Percentiles rank a stretch among this genome's conserved stretches.
Evolutionary conservation across 2,329 filamentous ascomycete genomes (phyloP).

Genomic region (Microsporum canis): DNA sequence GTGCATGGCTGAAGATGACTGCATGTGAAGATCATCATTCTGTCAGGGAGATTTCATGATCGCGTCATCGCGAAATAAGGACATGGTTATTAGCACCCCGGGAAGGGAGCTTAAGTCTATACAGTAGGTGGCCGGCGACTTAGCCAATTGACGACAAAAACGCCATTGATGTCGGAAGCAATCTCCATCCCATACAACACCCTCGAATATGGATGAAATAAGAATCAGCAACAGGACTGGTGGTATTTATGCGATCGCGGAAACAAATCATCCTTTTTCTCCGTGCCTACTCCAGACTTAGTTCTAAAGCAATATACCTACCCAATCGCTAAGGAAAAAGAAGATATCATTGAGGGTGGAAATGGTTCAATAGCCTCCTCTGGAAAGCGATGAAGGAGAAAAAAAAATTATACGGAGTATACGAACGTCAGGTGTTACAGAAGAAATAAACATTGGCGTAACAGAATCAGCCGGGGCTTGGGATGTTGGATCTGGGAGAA

Average conservation of each 20-base stretch:
- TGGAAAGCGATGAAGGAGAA: not conserved
- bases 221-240: not conserved
- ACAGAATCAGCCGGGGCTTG: not conserved
- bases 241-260: not conserved
- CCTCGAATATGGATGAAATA: not conserved
- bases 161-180: not conserved
- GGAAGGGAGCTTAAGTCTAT: not conserved
- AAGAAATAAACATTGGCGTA: slow-evolving; percentile 4
- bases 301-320: not conserved
- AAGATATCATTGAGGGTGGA: not conserved
- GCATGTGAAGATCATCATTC: slow-evolving; percentile 2
- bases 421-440: slow-evolving; percentile 2
- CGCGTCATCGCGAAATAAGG: not conserved
- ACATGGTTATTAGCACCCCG: not conserved
- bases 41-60: not conserved
- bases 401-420: not conserved
- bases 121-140: not conserved
- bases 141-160: not conserved
- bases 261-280: not conserved
- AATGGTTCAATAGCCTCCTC: not conserved
- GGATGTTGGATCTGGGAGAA: not conserved
- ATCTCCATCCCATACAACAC: not conserved
- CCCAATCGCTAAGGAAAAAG: not conserved
- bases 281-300: not conserved
- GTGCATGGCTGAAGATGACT: not conserved